Conservation (phyloP, 2,329 filamentous ascomycete species). For the Pyricularia sp. region DNA sequence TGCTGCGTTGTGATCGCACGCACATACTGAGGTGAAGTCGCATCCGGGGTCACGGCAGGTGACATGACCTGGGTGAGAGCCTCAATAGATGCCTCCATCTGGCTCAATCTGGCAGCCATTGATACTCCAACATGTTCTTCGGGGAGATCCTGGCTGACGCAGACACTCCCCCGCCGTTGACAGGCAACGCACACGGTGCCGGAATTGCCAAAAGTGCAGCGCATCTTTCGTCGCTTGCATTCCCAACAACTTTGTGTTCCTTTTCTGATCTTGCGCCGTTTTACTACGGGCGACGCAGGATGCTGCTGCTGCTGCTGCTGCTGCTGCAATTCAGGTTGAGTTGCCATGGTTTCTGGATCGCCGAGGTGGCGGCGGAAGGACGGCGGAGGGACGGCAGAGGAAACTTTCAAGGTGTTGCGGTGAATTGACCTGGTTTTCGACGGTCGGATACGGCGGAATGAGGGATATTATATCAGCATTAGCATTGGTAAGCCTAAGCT, state of each 20-base stretch:
- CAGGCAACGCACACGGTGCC: constrained; percentile 34
- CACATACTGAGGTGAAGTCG: background rate
- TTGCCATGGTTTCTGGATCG: background rate
- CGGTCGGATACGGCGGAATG: background rate
- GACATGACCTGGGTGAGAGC: background rate
- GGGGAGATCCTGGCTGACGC: constrained; percentile 36
- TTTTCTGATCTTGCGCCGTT: constrained; percentile 11
- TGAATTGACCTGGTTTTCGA: too few relatives aligned
- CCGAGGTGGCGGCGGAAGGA: too few relatives aligned
- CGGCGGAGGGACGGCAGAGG: background rate
- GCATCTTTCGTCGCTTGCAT: constrained; percentile 44
- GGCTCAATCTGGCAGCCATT: background rate
- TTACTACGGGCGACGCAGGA: too few relatives aligned
- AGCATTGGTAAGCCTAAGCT: background rate
- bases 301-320: too few relatives aligned
- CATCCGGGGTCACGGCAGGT: background rate
- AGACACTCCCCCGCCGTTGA: constrained; percentile 28
- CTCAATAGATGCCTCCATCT: background rate
- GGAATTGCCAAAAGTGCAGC: constrained; percentile 32
- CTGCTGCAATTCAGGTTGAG: background rate
- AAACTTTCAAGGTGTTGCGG: background rate
- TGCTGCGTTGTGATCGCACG: background rate
- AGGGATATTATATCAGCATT: background rate
- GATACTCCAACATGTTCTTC: constrained; percentile 13
- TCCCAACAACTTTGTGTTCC: constrained; percentile 46